phyloP scores from a whole-genome alignment of 2,329 filamentous ascomycete genomes.

The Pseudofabraea citricarpa region DNA sequence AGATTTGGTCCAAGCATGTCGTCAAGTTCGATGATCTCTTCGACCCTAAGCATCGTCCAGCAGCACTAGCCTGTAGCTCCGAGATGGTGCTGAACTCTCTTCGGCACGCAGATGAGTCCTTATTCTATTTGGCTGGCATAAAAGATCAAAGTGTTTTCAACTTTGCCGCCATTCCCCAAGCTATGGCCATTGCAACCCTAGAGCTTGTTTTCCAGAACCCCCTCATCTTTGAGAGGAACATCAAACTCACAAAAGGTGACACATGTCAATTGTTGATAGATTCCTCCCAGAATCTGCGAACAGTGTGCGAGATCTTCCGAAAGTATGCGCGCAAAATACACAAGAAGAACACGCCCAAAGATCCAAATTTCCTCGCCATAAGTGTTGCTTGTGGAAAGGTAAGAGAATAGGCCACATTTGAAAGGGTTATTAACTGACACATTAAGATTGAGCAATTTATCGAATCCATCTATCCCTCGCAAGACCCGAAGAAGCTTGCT shows the following conservation, averaged over 20 bases:
- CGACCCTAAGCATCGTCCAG: slow-evolving; percentile 69
- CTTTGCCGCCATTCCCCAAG: slow-evolving; percentile 94
- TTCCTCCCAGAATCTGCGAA: slow-evolving; percentile 82
- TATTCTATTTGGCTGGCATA: slow-evolving; percentile 96
- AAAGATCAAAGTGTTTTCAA: slow-evolving; percentile 98
- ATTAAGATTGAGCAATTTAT: slow-evolving; percentile 88
- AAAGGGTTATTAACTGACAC: slow-evolving; percentile 6
- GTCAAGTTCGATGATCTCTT: slow-evolving; percentile 87
- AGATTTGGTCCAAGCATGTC: slow-evolving; percentile 96
- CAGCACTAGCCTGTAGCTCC: slow-evolving; percentile 79
- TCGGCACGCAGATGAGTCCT: slow-evolving; percentile 80
- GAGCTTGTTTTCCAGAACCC: slow-evolving; percentile 92
- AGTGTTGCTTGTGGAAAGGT: slow-evolving; percentile 87
- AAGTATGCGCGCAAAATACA: slow-evolving; percentile 76
- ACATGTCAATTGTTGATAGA: slow-evolving; percentile 89
- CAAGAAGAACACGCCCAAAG: slow-evolving; percentile 88
- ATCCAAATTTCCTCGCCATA: slow-evolving; percentile 89
- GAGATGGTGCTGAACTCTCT: slow-evolving; percentile 93
- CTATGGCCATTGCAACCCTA: slow-evolving; percentile 94
- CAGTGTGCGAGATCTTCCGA: slow-evolving; percentile 79
- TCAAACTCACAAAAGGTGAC: slow-evolving; percentile 96
- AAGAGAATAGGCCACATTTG: slow-evolving; percentile 19
- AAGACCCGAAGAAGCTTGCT: slow-evolving; percentile 61
- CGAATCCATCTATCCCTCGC: slow-evolving; percentile 83
- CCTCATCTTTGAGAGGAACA: slow-evolving; percentile 74